These are phyloP conservation scores for Nemophila menziesii DNA, from an alignment of 257 asterid genomes.

Conservation along the genomic window DNA sequence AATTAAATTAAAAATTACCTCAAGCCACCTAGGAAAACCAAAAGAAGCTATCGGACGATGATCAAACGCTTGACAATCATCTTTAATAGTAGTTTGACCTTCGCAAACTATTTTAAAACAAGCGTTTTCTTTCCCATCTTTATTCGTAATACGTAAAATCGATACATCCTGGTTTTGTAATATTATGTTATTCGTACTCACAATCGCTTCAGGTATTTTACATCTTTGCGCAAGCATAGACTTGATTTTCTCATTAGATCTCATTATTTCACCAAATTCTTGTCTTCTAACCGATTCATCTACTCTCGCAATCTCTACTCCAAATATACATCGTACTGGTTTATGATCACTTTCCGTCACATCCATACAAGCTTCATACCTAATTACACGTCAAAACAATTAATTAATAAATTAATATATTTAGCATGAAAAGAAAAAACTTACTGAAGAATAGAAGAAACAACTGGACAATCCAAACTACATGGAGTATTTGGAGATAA, in stretches of 20 bases:
- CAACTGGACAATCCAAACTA: constrained; percentile 92
- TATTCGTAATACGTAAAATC: constrained; percentile 75
- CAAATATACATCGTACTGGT: constrained; percentile 83
- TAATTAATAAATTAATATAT: too few species aligned
- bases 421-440: constrained; percentile 27
- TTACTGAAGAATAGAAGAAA: constrained; percentile 62
- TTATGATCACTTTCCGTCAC: constrained; percentile 98
- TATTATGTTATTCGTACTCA: constrained; percentile 81
- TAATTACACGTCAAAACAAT: constrained; percentile 13
- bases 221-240: constrained; percentile 35
- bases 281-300: constrained; percentile 83
- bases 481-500: constrained; percentile 51
- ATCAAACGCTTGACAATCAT: constrained; percentile 60
- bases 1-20: constrained; percentile 37
- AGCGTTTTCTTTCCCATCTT: constrained; percentile 47
- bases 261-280: constrained; percentile 78
- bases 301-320: constrained; percentile 78
- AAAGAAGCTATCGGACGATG: constrained; percentile 72
- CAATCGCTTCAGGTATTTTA: constrained; percentile 69
- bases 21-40: constrained; percentile 94
- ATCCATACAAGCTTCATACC: constrained; percentile 99
- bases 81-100: constrained; percentile 55
- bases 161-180: constrained; percentile 74
- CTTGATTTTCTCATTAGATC: constrained; percentile 60
- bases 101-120: constrained; percentile 60